Base-by-base conservation (phyloP, 345 rosid species). In the Pistacia integerrima region DNA sequence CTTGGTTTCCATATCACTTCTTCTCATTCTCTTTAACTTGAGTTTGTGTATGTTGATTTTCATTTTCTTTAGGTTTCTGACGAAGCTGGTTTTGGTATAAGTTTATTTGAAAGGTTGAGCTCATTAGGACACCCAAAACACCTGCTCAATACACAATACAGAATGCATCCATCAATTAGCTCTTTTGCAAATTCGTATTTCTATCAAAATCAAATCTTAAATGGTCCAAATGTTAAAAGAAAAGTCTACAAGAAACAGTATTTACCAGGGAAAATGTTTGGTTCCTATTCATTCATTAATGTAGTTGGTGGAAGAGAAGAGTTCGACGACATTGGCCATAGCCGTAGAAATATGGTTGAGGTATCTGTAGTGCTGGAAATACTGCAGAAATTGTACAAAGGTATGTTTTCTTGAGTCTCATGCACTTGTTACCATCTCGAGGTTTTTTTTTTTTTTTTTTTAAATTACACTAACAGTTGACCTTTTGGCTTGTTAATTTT, bases 91-190 rank as follows among this genome's bases (percentile, higher is more conserved):
- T 86, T 89, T 4, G 87, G 97, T 12, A 88, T 91, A 79, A 92
- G 97, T 81, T 87, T 90, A 70, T 90, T 90, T 64, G 90, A 89
- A 38, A 89, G 97, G 73, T 72, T 92, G 76, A 87, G 78, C 49
- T 11, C 73, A 0, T 70, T 88, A 41, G 88, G 84, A 13, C 84
- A 88, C 22, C 0, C 76, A 2, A 90, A 84, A 69, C 91, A 90
- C 54, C 82, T 88, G 36, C 72, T 93, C 8, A 72, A 86, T 64
- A 83, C 78, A 57, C 97, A 93, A 67, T 89, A 91, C 75, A 78
- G 97, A 30, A 93, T 93, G 97, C 97, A 93, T 82, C 97, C 96
- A 6, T 80, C 85, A 0, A 91, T 93, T n/a, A 87, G 94, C 74
- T 54, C 6, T 56, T 89, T 93, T 52, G 90, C 97, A 0, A 93